Conservation (phyloP, 2,329 filamentous ascomycete species). For the Kalmusia sp. region DNA sequence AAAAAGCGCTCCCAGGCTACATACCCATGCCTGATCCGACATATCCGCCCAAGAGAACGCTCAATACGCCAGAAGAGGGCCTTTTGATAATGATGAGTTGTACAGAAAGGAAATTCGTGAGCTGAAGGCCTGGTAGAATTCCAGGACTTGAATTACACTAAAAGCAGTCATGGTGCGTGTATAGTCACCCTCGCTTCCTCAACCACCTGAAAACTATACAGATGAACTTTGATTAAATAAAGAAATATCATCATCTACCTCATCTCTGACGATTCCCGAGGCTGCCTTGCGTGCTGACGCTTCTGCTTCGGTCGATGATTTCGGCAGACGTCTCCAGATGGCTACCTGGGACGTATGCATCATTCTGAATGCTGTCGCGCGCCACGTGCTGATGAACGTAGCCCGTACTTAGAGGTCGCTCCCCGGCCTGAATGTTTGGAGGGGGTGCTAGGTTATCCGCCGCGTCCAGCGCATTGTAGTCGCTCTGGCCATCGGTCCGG, state of each 20-base stretch:
- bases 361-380: constrained; percentile 45
- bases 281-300: constrained; percentile 41
- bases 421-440: constrained; percentile 22
- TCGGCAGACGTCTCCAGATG: constrained; percentile 46
- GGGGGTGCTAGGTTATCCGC: constrained; percentile 22
- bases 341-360: constrained; percentile 35
- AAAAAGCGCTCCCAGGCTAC: neutral
- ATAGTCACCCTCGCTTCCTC: neutral
- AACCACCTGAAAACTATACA: neutral
- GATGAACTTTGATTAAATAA: neutral
- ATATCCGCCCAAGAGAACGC: constrained; percentile 4
- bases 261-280: constrained; percentile 20
- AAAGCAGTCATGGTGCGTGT: neutral
- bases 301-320: constrained; percentile 44
- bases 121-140: constrained; percentile 15
- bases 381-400: constrained; percentile 48
- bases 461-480: constrained; percentile 18
- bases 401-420: constrained; percentile 46
- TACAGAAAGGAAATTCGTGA: constrained; percentile 37
- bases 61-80: constrained; percentile 13
- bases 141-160: constrained; percentile 18
- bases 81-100: constrained; percentile 22
- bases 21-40: neutral
- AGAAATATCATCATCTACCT: neutral
- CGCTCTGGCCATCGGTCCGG: constrained; percentile 26